A percentile compares a stretch with the other conserved stretches of the same genome.
Conservation (phyloP, 805 yeast species). For the Candida ficus region DNA sequence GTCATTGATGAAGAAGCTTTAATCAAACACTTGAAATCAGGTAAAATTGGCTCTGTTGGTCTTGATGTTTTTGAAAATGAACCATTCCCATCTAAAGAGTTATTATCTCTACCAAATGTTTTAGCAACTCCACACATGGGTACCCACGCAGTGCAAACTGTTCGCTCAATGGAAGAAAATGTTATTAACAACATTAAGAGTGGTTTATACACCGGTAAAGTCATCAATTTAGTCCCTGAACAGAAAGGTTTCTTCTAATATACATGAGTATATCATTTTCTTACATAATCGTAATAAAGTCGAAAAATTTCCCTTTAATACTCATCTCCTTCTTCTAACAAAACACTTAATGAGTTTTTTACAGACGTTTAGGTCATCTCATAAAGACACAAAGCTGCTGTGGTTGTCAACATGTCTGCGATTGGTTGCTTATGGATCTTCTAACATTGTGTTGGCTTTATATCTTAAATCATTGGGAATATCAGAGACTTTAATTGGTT, state of each 20-base stretch:
- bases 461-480: constrained; percentile 53
- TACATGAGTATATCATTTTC: no score
- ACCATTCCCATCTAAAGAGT: constrained; percentile 31
- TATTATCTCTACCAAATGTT: constrained; percentile 32
- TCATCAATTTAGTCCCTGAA: constrained; percentile 37
- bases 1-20: constrained; percentile 46
- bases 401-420: constrained; percentile 68
- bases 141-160: constrained; percentile 43
- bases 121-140: constrained; percentile 55
- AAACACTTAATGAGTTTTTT: constrained; percentile 3
- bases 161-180: constrained; percentile 34
- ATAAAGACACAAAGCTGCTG: constrained; percentile 31
- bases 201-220: constrained; percentile 40
- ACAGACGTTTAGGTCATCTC: neutral
- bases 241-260: neutral
- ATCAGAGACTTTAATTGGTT: constrained; percentile 56
- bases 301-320: neutral
- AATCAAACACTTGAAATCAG: constrained; percentile 35
- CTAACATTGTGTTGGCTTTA: constrained; percentile 72
- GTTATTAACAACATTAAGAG: constrained; percentile 35
- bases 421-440: constrained; percentile 69
- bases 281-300: neutral
- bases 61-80: constrained; percentile 53
- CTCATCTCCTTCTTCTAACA: neutral
- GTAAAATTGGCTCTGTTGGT: constrained; percentile 47